These are phyloP conservation scores for Calocybe gambosa DNA, from an alignment of 1,284 basidiomycete species.

Conservation along the genomic window DNA sequence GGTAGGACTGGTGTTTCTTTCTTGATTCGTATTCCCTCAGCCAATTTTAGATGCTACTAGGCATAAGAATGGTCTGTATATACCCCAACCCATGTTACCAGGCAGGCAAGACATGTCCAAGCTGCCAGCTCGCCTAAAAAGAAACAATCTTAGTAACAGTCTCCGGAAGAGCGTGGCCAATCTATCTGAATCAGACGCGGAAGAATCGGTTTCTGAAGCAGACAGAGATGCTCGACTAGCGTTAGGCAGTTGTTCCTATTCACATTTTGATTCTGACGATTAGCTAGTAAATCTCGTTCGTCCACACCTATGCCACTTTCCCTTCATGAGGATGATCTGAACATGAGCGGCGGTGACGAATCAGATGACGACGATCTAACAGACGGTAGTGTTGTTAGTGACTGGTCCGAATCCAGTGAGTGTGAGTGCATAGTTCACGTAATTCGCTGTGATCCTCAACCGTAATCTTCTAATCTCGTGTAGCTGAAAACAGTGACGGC, in stretches of 20 bases:
- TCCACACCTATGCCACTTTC: conserved; percentile 28
- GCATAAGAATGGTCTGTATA: conserved; percentile 46
- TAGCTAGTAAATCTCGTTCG: conserved; percentile 45
- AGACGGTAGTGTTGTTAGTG: conserved; percentile 47
- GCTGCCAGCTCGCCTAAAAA: neutral
- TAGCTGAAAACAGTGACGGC: conserved; percentile 6
- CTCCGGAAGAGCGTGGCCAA: conserved; percentile 25
- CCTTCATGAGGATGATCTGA: conserved; percentile 38
- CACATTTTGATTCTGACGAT: neutral
- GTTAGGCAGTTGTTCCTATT: conserved; percentile 28
- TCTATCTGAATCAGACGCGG: conserved; percentile 61
- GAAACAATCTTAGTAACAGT: neutral
- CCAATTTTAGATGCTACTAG: conserved; percentile 24
- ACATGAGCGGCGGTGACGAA: conserved; percentile 64
- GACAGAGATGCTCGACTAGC: conserved; percentile 64
- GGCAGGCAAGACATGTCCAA: neutral
- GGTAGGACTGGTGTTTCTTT: conserved; percentile 10
- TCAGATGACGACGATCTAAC: conserved; percentile 69
- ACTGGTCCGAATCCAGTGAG: conserved; percentile 39
- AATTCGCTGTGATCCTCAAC: no score
- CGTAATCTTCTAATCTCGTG: neutral
- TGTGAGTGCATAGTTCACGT: conserved; percentile 20
- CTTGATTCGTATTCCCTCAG: conserved; percentile 1
- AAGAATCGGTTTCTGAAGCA: conserved; percentile 53
- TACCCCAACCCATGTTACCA: conserved; percentile 41